Evolutionary conservation across 2,329 filamentous ascomycete species (phyloP).

Genomic region (Hymenoscyphus salicellus): DNA sequence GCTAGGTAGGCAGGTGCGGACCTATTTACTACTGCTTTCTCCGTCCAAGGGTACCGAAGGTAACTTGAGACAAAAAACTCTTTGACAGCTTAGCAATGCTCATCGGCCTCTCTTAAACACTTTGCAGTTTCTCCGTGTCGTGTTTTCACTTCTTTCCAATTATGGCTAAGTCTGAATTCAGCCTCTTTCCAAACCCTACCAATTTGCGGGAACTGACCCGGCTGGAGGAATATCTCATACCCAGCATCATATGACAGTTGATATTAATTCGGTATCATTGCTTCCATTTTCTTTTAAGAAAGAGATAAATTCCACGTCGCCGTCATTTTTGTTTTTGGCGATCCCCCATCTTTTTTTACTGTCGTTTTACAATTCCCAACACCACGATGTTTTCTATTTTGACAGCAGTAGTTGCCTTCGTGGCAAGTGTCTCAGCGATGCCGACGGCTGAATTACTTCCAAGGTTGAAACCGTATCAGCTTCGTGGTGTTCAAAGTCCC

Average conservation of each 20-base stretch:
- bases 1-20: too few species aligned
- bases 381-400: not conserved
- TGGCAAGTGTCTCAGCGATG: not conserved
- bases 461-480: constrained; percentile 41
- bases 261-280: not conserved
- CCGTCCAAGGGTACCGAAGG: too few species aligned
- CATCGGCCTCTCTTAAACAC: not conserved
- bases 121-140: not conserved
- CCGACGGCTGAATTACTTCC: constrained; percentile 9
- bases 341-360: constrained; percentile 1
- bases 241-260: constrained; percentile 15
- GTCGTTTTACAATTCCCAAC: not conserved
- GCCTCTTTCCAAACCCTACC: constrained; percentile 20
- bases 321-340: too few species aligned
- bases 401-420: constrained; percentile 1
- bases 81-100: too few species aligned
- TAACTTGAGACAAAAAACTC: too few species aligned
- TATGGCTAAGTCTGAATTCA: constrained; percentile 22
- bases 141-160: not conserved
- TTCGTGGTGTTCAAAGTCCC: constrained; percentile 48
- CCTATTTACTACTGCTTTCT: too few species aligned
- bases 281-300: not conserved
- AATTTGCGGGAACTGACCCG: constrained; percentile 2
- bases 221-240: constrained; percentile 8
- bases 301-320: not conserved